Base-by-base conservation (phyloP, 805 yeast genomes). In the Suhomyces kilbournensis region DNA sequence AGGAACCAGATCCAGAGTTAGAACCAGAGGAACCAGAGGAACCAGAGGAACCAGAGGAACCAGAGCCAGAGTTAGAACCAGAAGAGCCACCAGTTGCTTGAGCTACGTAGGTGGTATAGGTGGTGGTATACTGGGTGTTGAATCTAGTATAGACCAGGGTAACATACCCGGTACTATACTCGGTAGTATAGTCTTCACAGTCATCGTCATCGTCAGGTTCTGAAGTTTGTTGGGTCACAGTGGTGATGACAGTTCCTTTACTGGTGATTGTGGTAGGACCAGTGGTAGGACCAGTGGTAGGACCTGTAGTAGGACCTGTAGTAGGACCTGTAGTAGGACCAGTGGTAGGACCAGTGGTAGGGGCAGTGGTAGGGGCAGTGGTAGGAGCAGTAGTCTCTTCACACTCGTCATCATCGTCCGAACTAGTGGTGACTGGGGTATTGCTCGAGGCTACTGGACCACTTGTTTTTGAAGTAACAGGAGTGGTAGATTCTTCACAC, bases 401-500 rank as follows among this genome's bases (percentile, higher is more conserved):
- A 15, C 50, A 47, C 38, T 50, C 53, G 10, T 50, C 53, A 25
- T 50, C 54, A 14, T 47, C 51, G 34, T 46, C 51, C 12, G 49
- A 39, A 23, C 46, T 42, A 25, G 49, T 30, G 14, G 56, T 48
- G 30, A 45, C 28, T 15, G 46, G 30, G 47, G 26, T 20, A 39
- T 51, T 32, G 35, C 17, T 30, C 40, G 32, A 19, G 23, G 26
- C 28, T 40, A 22, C 23, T 19, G 51, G 25, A 3, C 28, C 14
- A 43, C 35, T 42, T n/a, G 53, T 39, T 3, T 34, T n/a, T 14
- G 25, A 12, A 48, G 49, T 12, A 49, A 30, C 35, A 14, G 46
- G 28, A 22, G 43, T 26, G 10, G 44, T 19, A 23, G 50, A 25
- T 39, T 59, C 64, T 30, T 54, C 61, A 34, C 57, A 60, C 35